Base-by-base conservation (phyloP, 306 rosid species). In the Cicer chorassanicum region DNA sequence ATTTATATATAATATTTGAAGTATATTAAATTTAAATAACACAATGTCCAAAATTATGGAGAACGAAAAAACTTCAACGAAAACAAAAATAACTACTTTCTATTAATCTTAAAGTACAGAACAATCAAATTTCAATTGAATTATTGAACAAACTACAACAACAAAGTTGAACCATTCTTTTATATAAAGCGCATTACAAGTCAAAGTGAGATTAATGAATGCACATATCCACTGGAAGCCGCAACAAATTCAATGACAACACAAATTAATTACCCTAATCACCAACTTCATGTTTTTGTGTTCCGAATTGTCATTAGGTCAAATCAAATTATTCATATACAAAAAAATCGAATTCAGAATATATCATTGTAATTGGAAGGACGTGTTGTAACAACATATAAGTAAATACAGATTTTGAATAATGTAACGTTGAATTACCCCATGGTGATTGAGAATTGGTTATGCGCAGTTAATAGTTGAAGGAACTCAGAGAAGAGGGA, bases 401-500 rank as follows among this genome's bases (percentile, higher is more conserved):
- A 0, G 41, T 13, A 6, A 39, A 10, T 36, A 6, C 6, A 6
- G 39, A 3, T 41, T 8, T 57, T 8, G 0, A 24, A 41, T 10
- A 69, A 51, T 34, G 65, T 1, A 69, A 64, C 0, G 19, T 60
- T 48, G 53, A 0, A 79, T 54, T 86, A 88, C 92, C 92, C 92
- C 92, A 88, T 88, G 82, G 55, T 59, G 62, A 67, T 60, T 12
- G 66, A 14, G 34, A 70, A 12, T 77, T 76, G 39, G 72, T 51
- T 50, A 74, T 21, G 40, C 80, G 6, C 51, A 0, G 14, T 39
- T 38, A 24, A 36, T 44, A 6, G 36, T 9, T 5, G 40, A 14
- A 14, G 4, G 48, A 70, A 16, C 9, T 61, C 43, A 57, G 13
- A 64, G 81, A 55, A n/a, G 68, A 14, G 5, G 48, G 9, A 40